Base-by-base conservation (phyloP, 768 basidiomycete genomes). In the Vararia minispora region DNA sequence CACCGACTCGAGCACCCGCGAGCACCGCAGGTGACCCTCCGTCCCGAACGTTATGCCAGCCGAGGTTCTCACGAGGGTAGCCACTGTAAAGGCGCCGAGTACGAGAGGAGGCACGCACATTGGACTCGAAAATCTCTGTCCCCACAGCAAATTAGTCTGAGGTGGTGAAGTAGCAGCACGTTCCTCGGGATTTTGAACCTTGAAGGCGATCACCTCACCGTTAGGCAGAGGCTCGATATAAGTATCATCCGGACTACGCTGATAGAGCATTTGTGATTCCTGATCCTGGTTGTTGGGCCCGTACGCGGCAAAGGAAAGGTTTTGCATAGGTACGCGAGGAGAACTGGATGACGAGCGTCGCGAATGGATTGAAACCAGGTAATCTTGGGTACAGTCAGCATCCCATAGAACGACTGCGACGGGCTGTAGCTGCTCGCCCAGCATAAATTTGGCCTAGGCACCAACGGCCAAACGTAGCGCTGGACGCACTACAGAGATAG, bases 221-320 rank as follows among this genome's bases (percentile, higher is more conserved):
- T 76, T 79, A 7, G 86, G 78, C 3, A 85, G 65, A 20, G 82
- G 71, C 50, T 91, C 87, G 30, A 90, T 71, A 58, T 94, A 94
- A 20, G 67, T 60, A 43, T 80, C 71, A 56, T 95, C 90, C 27
- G 77, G 75, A 2, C 86, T 82, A 26, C 70, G 76, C 6, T 68
- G 69, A 63, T 94, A 97, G 8, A 72, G 56, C 4, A 74, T 61
- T 52, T 94, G 91, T 10, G 79, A 51, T 6, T 71, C 61, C 46
- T 71, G 74, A 54, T 92, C 87, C 57, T 82, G 78, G 52, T 83
- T 89, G 56, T 92, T 92, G 5, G 94, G 90, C 0, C 90, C 88
- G 57, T 97, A 97, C 0, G 80, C 75, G 0, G 92, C 94, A 58
- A 91, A 95, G 0, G 79, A 77, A 12, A 98, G 71, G 37, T 85